These are phyloP conservation scores for Lyophyllum semitale DNA, from an alignment of 768 basidiomycete genomes.

Conservation along the genomic window DNA sequence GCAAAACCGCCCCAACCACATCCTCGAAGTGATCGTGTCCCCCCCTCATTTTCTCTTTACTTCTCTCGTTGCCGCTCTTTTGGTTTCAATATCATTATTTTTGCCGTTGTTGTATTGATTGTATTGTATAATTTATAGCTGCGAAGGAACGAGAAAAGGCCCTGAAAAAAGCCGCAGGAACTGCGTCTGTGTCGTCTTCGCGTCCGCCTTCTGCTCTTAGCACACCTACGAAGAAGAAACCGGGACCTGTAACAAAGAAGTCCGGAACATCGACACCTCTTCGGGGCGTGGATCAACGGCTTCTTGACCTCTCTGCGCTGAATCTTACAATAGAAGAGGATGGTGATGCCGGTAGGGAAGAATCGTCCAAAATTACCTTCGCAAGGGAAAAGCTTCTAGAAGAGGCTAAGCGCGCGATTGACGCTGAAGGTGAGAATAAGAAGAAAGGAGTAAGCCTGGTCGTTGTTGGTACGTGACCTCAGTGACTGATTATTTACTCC, in stretches of 20 bases:
- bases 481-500: not conserved
- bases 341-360: slow-evolving; percentile 43
- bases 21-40: slow-evolving; percentile 23
- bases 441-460: slow-evolving; percentile 84
- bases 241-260: slow-evolving; percentile 28
- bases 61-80: slow-evolving; percentile 7
- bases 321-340: slow-evolving; percentile 59
- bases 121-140: slow-evolving; percentile 56
- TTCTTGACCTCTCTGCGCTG: slow-evolving; percentile 74
- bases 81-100: slow-evolving; percentile 24
- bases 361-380: slow-evolving; percentile 64
- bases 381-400: slow-evolving; percentile 83
- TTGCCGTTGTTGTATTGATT: slow-evolving; percentile 35
- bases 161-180: slow-evolving; percentile 47
- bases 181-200: slow-evolving; percentile 45
- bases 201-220: slow-evolving; percentile 45
- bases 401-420: slow-evolving; percentile 64
- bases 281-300: slow-evolving; percentile 51
- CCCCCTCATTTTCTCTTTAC: slow-evolving; percentile 18
- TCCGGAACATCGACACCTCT: slow-evolving; percentile 47
- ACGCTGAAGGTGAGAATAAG: slow-evolving; percentile 44
- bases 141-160: slow-evolving; percentile 81
- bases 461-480: slow-evolving; percentile 72
- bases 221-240: slow-evolving; percentile 48
- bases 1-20: slow-evolving; percentile 21